Conservation (phyloP, 1,284 basidiomycete species). For the Rhizoctonia solani region DNA sequence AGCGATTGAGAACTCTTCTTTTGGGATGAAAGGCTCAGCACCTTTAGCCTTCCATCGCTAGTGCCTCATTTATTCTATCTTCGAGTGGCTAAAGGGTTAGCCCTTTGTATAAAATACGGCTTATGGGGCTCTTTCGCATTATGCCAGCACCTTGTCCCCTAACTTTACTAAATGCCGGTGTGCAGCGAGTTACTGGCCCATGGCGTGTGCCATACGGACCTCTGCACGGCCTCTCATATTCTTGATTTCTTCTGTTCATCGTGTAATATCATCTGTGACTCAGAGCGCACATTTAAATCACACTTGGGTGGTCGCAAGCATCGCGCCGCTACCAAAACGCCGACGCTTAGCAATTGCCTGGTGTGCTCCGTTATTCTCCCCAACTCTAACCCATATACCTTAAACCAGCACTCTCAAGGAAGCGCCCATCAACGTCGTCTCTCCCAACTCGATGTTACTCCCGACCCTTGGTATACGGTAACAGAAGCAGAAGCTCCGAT, state of each 20-base stretch:
- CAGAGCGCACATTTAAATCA: slow-evolving; percentile 39
- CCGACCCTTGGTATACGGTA: slow-evolving; percentile 43
- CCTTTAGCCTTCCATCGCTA: background rate
- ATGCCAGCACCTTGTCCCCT: background rate
- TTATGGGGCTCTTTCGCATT: background rate
- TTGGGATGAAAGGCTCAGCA: too few species aligned
- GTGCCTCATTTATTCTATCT: background rate
- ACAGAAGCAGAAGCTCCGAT: slow-evolving; percentile 38
- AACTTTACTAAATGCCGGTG: slow-evolving; percentile 1
- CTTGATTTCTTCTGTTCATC: slow-evolving; percentile 46
- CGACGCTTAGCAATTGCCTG: slow-evolving; percentile 26
- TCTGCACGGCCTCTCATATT: slow-evolving; percentile 32
- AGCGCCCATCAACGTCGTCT: slow-evolving; percentile 42
- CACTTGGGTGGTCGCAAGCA: slow-evolving; percentile 44
- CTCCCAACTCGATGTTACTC: slow-evolving; percentile 40
- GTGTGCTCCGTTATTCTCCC: slow-evolving; percentile 46
- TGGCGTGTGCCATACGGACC: slow-evolving; percentile 43
- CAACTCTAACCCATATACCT: slow-evolving; percentile 41
- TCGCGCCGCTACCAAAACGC: slow-evolving; percentile 29
- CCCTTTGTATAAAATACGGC: background rate
- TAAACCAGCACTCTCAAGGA: slow-evolving; percentile 46
- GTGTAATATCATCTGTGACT: slow-evolving; percentile 48
- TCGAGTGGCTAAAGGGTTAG: background rate
- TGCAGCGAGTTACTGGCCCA: slow-evolving; percentile 32
- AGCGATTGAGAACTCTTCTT: too few species aligned